phyloP scores from a whole-genome alignment of 306 rosid species.

The Begonia loranthoides region DNA sequence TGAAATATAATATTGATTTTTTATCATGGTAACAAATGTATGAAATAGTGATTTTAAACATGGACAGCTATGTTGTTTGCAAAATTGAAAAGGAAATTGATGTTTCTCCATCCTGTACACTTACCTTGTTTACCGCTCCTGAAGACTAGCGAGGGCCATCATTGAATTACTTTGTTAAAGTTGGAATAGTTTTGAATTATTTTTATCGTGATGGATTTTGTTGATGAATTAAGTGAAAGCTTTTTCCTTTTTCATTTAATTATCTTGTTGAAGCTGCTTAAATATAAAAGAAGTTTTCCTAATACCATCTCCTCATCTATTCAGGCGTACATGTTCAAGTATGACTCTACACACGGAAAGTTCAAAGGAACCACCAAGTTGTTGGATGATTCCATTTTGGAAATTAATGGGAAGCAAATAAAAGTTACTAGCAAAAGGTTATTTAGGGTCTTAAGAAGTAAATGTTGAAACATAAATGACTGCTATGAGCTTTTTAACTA shows the following conservation, averaged over 20 bases:
- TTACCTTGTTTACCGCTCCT: too few relatives aligned
- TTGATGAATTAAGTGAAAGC: not conserved
- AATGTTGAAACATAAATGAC: not conserved
- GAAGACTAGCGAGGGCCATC: too few relatives aligned
- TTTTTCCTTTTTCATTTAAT: not conserved
- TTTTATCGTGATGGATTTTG: too few relatives aligned
- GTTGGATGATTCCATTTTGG: conserved; percentile 62
- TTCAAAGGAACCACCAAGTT: conserved; percentile 57
- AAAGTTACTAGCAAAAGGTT: conserved; percentile 73
- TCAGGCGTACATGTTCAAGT: conserved; percentile 95
- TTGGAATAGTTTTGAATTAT: too few relatives aligned
- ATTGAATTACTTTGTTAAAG: too few relatives aligned
- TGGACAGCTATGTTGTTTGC: too few relatives aligned
- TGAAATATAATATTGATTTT: too few relatives aligned
- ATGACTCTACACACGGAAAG: conserved; percentile 85
- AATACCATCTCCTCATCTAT: conserved; percentile 4
- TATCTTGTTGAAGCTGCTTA: not conserved
- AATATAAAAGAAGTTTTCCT: too few relatives aligned
- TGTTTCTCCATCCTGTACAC: too few relatives aligned
- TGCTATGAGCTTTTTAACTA: not conserved
- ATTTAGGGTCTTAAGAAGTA: conserved; percentile 7
- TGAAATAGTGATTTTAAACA: too few relatives aligned
- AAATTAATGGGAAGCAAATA: conserved; percentile 75
- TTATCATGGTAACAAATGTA: too few relatives aligned
- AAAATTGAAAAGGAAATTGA: too few relatives aligned